These are phyloP conservation scores for Handroanthus guayacan DNA, from an alignment of 257 asterid species.

Conservation along the genomic window DNA sequence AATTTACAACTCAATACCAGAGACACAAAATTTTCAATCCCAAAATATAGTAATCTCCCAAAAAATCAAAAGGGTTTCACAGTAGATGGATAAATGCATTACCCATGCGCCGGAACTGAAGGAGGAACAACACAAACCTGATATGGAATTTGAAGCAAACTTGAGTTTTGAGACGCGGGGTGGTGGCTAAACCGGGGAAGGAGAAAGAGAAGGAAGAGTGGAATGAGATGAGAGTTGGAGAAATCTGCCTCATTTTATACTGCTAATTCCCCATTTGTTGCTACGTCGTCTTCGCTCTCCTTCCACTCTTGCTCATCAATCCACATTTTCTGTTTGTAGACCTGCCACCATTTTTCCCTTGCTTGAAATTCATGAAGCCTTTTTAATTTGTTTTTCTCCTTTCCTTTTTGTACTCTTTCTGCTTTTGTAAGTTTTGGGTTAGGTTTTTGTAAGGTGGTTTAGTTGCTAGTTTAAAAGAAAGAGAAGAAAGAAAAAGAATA, in stretches of 20 bases:
- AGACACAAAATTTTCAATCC: not conserved
- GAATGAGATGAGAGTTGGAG: slow-evolving; percentile 36
- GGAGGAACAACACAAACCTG: slow-evolving; percentile 47
- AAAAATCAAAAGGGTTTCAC: not conserved
- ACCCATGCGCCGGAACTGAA: slow-evolving; percentile 10
- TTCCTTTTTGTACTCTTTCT: not conserved
- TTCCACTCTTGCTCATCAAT: slow-evolving; percentile 24
- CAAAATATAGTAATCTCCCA: not conserved
- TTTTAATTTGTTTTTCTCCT: no score
- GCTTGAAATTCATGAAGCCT: not conserved
- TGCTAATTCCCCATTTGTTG: slow-evolving; percentile 20
- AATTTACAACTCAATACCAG: not conserved
- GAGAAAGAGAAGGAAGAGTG: slow-evolving; percentile 34
- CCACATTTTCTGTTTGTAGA: slow-evolving; percentile 1
- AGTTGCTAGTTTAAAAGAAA: no score
- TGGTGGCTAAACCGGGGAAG: slow-evolving; percentile 17
- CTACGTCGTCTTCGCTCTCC: slow-evolving; percentile 6
- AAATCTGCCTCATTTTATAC: slow-evolving; percentile 43
- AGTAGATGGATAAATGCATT: not conserved
- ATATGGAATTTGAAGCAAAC: slow-evolving; percentile 42
- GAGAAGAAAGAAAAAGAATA: no score
- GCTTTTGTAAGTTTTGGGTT: not conserved
- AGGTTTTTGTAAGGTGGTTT: not conserved
- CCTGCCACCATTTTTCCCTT: not conserved
- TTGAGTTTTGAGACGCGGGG: slow-evolving; percentile 31